phyloP scores from a whole-genome alignment of 2,329 filamentous ascomycete genomes.

The Tolypocladium sp. region DNA sequence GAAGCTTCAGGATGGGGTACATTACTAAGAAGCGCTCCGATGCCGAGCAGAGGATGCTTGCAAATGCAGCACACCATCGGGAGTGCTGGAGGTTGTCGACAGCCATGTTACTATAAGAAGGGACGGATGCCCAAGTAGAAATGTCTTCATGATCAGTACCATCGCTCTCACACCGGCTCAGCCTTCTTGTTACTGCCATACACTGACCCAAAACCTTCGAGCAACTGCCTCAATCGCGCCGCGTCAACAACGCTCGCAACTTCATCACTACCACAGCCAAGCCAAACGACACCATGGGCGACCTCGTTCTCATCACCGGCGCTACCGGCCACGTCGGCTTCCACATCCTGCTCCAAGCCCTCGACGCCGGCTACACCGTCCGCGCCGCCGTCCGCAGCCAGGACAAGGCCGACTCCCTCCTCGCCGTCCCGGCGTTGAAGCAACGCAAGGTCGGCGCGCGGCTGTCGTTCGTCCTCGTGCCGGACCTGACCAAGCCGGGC shows the following conservation, averaged over 20 bases:
- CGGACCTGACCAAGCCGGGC: conserved; percentile 22
- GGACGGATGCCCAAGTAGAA: background rate
- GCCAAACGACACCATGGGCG: background rate
- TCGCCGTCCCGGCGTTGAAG: conserved; percentile 5
- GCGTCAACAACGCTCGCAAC: background rate
- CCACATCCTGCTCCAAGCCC: conserved; percentile 12
- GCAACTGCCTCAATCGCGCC: background rate
- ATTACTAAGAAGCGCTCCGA: background rate
- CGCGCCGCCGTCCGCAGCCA: conserved; percentile 18
- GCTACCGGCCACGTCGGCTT: conserved; percentile 20
- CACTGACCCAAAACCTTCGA: background rate
- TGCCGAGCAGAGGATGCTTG: background rate
- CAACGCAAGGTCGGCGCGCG: conserved; percentile 1
- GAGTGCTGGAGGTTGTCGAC: background rate
- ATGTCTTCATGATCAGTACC: background rate
- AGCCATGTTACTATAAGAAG: background rate
- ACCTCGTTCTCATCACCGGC: conserved; percentile 17
- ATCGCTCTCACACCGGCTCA: background rate
- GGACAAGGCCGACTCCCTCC: conserved; percentile 4
- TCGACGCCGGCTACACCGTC: conserved; percentile 15
- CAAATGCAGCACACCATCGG: background rate
- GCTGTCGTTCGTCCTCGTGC: conserved; percentile 20
- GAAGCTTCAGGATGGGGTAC: background rate
- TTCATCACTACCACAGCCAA: background rate
- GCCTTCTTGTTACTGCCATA: background rate